Evolutionary conservation across 805 yeast species (phyloP).

Genomic region (Naumovozyma castellii): DNA sequence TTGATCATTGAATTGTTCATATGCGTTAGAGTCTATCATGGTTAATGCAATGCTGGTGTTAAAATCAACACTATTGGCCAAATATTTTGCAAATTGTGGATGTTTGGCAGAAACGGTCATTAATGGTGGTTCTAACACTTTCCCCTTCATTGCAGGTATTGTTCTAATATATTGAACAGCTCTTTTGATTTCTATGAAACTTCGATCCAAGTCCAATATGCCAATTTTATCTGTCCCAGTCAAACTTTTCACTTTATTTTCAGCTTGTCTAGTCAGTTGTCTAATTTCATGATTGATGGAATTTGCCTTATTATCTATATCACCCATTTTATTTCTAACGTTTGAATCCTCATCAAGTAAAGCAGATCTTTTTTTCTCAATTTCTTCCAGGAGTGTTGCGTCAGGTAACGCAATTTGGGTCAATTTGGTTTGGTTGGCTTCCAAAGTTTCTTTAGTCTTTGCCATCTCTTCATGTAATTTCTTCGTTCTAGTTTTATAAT

Average conservation of each 20-base stretch:
- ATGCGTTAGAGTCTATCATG: slow-evolving; percentile 44
- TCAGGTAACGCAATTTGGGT: slow-evolving; percentile 11
- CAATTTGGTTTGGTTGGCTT: slow-evolving; percentile 6
- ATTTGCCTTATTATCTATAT: slow-evolving; percentile 24
- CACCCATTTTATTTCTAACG: slow-evolving; percentile 12
- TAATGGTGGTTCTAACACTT: slow-evolving; percentile 66
- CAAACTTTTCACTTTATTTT: slow-evolving; percentile 23
- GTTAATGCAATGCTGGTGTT: slow-evolving; percentile 55
- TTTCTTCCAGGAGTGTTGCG: slow-evolving; percentile 7
- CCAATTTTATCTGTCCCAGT: slow-evolving; percentile 44
- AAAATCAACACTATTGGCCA: slow-evolving; percentile 48
- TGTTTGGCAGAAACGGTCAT: slow-evolving; percentile 50
- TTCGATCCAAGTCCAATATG: slow-evolving; percentile 32
- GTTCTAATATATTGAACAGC: slow-evolving; percentile 29
- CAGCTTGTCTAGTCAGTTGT: slow-evolving; percentile 28
- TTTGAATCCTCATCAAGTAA: slow-evolving; percentile 14
- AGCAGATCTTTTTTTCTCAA: slow-evolving; percentile 16
- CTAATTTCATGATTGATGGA: slow-evolving; percentile 36
- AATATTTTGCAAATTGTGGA: slow-evolving; percentile 39
- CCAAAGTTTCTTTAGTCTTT: slow-evolving; percentile 6
- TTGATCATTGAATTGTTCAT: slow-evolving; percentile 34
- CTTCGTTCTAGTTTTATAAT: slow-evolving; percentile 16
- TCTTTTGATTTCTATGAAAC: slow-evolving; percentile 25
- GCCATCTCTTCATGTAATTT: slow-evolving; percentile 11
- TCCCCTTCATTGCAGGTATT: slow-evolving; percentile 31